Evolutionary conservation across 768 basidiomycete genomes (phyloP), one percentile per base, ranked within the genome.

Genomic region (Suillus paluster): DNA sequence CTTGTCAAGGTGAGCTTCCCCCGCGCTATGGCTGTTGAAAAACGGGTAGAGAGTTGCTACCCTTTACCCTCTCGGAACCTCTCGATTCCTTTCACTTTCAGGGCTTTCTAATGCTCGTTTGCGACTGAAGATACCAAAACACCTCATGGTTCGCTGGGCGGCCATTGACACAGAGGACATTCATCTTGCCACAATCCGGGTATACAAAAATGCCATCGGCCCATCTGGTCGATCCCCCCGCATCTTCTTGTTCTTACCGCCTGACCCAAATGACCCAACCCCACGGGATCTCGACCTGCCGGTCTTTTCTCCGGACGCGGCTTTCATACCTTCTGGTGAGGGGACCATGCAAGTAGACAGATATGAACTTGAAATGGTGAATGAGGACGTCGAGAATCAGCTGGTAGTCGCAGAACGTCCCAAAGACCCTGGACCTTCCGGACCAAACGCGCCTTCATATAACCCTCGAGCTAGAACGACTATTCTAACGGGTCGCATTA

Each of bases 331-430:
- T 12, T 50, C 64, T 25, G 72, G 70, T 33, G 72, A 70, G 54
- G 68, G 71, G 19, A 71, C 70, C 6, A 30, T 72, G n/a, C 74
- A 74, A 30, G 74, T 75, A 5, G 90, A 91, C 68, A 84, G 87
- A 73, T 98, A 94, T 77, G 92, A 94, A 67, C 81, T 98, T 38
- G 89, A 93, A 46, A 93, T 97, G 86, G 87, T 94, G 46, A 90
- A 93, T 64, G 89, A 93, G 64, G 75, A 85, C 36, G 90, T 93
- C 10, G 91, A 92, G 67, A 95, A 95, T 77, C 89, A 94, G 74
- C 83, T 92, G 60, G 91, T 94, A 33, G 85, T 95, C 39, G 92
- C 92, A 0, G 92, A 94, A 74, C 85, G 89, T 57, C 88, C 89
- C 25, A 94, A 92, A 69, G 90, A 80, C 57, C 86, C 73, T 36